Conservation (phyloP, 192 early-diverging fungal genomes). For the Mortierella antarctica region DNA sequence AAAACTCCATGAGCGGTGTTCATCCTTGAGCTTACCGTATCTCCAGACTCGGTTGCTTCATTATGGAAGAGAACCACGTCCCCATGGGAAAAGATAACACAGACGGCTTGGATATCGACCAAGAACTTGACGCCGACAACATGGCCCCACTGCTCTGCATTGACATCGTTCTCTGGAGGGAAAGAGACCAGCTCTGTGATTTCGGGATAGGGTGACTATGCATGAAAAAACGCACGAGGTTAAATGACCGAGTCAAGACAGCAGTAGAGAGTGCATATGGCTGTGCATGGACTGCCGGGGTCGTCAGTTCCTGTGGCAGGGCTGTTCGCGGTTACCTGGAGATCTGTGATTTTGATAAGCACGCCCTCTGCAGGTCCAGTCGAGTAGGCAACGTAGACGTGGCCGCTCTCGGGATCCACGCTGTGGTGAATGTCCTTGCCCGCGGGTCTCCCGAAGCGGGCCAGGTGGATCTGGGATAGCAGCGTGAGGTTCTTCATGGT, state of each 20-base stretch:
- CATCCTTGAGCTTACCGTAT: constrained; percentile 15
- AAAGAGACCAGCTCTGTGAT: constrained; percentile 44
- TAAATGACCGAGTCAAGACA: not conserved
- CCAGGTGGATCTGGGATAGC: constrained; percentile 48
- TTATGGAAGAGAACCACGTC: constrained; percentile 66
- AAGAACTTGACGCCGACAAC: constrained; percentile 65
- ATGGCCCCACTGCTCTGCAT: constrained; percentile 39
- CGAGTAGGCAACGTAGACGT: constrained; percentile 65
- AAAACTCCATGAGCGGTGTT: not conserved
- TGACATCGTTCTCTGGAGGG: constrained; percentile 33
- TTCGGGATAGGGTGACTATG: constrained; percentile 44
- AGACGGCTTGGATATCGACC: constrained; percentile 65
- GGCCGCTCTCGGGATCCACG: constrained; percentile 62
- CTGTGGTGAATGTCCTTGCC: constrained; percentile 54
- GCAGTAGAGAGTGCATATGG: not conserved
- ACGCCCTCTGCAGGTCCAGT: constrained; percentile 44
- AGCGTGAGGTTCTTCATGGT: constrained; percentile 50
- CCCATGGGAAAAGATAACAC: constrained; percentile 62
- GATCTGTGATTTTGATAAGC: constrained; percentile 39
- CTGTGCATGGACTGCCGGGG: not conserved
- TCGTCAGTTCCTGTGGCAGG: not conserved
- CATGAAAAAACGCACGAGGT: not conserved
- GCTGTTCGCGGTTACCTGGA: constrained; percentile 15
- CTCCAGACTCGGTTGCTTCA: constrained; percentile 53
- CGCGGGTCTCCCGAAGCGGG: constrained; percentile 34